phyloP scores from a whole-genome alignment of 352 stramenopile species.

The Globisporangium camurandrum region DNA sequence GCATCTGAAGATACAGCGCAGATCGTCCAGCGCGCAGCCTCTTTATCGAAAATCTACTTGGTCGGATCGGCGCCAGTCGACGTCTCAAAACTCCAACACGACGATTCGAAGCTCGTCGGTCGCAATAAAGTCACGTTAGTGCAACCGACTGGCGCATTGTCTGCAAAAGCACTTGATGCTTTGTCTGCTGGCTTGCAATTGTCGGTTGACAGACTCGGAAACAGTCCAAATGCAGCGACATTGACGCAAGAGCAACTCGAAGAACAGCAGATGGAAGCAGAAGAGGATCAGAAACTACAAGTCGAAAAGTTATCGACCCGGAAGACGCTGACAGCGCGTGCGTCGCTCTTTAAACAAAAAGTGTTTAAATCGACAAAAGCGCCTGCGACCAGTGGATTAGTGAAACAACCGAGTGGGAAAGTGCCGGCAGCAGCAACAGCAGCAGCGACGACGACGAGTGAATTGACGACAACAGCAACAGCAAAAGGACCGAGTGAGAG shows the following conservation, averaged over 20 bases:
- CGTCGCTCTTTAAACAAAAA: constrained; percentile 73
- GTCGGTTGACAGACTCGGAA: constrained; percentile 69
- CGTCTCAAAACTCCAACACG: constrained; percentile 68
- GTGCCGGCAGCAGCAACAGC: constrained; percentile 7
- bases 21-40: constrained; percentile 59
- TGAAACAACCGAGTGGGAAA: background rate
- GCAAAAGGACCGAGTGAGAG: constrained; percentile 9
- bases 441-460: background rate
- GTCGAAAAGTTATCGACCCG: constrained; percentile 60
- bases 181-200: constrained; percentile 70
- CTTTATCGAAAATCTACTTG: constrained; percentile 80
- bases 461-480: constrained; percentile 8
- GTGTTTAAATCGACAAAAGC: constrained; percentile 47
- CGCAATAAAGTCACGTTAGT: constrained; percentile 70
- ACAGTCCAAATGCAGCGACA: constrained; percentile 15
- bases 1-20: constrained; percentile 30
- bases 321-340: constrained; percentile 49
- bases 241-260: constrained; percentile 74
- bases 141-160: constrained; percentile 67
- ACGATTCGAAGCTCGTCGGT: constrained; percentile 67
- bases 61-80: constrained; percentile 76
- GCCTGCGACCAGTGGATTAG: too few species aligned
- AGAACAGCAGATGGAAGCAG: constrained; percentile 84
- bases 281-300: constrained; percentile 79
- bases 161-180: constrained; percentile 67